Evolutionary conservation across 352 stramenopile species (phyloP).

Genomic region (Thraustochytrium sp.): DNA sequence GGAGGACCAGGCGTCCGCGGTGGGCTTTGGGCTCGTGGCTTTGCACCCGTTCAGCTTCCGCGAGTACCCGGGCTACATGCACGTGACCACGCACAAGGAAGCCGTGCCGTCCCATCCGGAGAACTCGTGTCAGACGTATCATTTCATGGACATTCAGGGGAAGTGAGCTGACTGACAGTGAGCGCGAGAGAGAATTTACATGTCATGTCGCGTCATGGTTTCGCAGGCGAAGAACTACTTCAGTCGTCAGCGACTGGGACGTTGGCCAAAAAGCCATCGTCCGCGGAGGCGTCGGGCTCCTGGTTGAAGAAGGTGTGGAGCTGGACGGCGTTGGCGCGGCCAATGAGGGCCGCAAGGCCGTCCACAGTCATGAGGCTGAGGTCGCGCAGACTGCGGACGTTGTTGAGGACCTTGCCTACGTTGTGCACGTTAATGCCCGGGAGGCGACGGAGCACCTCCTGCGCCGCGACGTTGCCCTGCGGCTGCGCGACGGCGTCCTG

Average conservation of each 20-base stretch:
- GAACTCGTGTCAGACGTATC: constrained; percentile 66
- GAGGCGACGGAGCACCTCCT: constrained; percentile 88
- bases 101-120: constrained; percentile 73
- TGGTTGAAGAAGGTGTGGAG: constrained; percentile 67
- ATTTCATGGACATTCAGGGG: constrained; percentile 64
- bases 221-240: no score
- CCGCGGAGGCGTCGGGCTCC: background rate
- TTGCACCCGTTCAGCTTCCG: constrained; percentile 64
- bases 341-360: constrained; percentile 64
- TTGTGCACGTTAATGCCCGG: constrained; percentile 92
- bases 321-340: constrained; percentile 65
- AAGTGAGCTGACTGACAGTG: no score
- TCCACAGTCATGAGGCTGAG: constrained; percentile 63
- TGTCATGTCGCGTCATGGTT: no score
- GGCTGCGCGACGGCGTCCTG: constrained; percentile 46
- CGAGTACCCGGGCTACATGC: constrained; percentile 71
- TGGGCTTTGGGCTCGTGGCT: constrained; percentile 69
- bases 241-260: background rate
- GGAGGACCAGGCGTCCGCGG: constrained; percentile 66
- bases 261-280: background rate
- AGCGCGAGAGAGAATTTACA: no score
- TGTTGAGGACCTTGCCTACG: constrained; percentile 66
- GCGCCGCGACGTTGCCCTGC: constrained; percentile 78
- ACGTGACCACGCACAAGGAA: constrained; percentile 72
- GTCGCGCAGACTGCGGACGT: constrained; percentile 66